phyloP scores from a whole-genome alignment of 2,329 filamentous ascomycete species.

The Tricladium varicosporioides region DNA sequence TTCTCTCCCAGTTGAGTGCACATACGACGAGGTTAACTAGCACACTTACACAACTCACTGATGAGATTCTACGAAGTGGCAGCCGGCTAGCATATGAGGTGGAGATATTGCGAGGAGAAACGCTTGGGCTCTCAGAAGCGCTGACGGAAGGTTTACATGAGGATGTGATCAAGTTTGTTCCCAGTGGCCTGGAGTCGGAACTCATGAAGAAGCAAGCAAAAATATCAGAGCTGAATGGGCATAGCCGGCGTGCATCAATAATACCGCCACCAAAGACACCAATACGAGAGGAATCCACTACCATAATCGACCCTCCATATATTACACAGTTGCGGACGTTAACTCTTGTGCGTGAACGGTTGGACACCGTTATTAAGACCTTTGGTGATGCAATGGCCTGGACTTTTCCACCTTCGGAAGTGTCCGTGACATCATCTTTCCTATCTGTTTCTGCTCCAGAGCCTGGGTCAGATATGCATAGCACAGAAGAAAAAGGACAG shows the following conservation, averaged over 20 bases:
- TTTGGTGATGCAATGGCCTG: slow-evolving; percentile 98
- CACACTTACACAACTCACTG: slow-evolving; percentile 83
- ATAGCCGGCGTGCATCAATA: slow-evolving; percentile 29
- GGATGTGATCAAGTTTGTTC: slow-evolving; percentile 72
- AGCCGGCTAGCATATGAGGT: slow-evolving; percentile 91
- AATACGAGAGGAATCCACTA: slow-evolving; percentile 22
- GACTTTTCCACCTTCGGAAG: slow-evolving; percentile 82
- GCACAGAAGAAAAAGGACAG: slow-evolving; percentile 82
- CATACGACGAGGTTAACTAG: slow-evolving; percentile 81
- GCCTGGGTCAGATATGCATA: slow-evolving; percentile 61
- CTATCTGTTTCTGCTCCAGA: slow-evolving; percentile 88
- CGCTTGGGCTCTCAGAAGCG: slow-evolving; percentile 74
- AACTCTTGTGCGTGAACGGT: slow-evolving; percentile 74
- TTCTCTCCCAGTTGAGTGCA: slow-evolving; percentile 84
- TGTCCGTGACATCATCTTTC: slow-evolving; percentile 80
- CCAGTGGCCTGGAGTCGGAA: slow-evolving; percentile 39
- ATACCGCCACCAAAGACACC: slow-evolving; percentile 27
- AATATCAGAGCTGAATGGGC: slow-evolving; percentile 26
- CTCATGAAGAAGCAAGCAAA: slow-evolving; percentile 20
- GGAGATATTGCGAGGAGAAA: slow-evolving; percentile 86
- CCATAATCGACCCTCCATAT: slow-evolving; percentile 56
- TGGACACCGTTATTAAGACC: slow-evolving; percentile 84
- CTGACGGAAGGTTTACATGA: slow-evolving; percentile 69
- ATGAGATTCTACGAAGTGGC: slow-evolving; percentile 89
- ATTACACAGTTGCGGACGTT: slow-evolving; percentile 80